Conservation (phyloP, 2,329 filamentous ascomycete genomes). For the Fusarium albosuccineum region DNA sequence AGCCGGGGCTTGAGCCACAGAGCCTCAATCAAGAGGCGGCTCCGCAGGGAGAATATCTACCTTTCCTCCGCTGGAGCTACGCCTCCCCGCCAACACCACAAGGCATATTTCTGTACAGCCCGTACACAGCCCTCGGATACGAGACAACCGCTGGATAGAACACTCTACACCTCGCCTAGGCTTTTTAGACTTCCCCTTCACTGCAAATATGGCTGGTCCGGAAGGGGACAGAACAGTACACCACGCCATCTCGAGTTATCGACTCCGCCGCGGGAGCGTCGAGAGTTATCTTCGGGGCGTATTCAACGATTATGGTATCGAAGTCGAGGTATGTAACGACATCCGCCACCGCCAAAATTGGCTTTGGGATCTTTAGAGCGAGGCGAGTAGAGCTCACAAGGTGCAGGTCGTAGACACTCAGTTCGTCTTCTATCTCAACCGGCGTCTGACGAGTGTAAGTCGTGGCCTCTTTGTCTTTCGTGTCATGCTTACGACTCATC, state of each 20-base stretch:
- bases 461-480: not conserved
- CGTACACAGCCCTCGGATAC: slow-evolving; percentile 4
- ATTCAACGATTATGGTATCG: slow-evolving; percentile 17
- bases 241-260: slow-evolving; percentile 19
- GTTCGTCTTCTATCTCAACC: slow-evolving; percentile 12
- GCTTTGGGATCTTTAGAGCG: not conserved
- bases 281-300: not conserved
- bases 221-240: not conserved
- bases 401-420: not conserved
- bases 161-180: not conserved
- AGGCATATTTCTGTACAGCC: slow-evolving; percentile 13
- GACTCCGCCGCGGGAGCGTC: slow-evolving; percentile 8
- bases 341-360: not conserved
- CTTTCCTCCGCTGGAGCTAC: not conserved
- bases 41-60: slow-evolving; percentile 13
- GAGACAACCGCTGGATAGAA: not conserved
- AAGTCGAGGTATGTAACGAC: slow-evolving; percentile 11
- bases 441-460: slow-evolving; percentile 5
- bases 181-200: not conserved
- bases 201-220: not conserved
- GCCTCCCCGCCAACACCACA: not conserved
- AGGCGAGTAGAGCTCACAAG: slow-evolving; percentile 1
- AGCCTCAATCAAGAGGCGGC: not conserved
- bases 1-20: slow-evolving; percentile 16
- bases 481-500: not conserved